Conservation (phyloP, 257 asterid species). For the Nicotiana benthamiana region DNA sequence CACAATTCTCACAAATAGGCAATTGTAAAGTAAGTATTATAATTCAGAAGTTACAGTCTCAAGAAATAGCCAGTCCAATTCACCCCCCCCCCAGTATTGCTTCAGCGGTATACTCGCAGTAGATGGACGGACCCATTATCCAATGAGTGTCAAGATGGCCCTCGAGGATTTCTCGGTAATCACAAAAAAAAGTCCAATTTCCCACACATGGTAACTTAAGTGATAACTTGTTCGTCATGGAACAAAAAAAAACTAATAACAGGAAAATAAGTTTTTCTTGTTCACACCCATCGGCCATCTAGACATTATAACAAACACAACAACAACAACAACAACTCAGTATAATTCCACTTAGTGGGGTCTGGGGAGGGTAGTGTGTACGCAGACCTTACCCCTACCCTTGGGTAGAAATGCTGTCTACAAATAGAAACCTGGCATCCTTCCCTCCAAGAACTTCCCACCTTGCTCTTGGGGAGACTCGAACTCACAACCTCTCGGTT, state of each 20-base stretch:
- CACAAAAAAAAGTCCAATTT: not conserved
- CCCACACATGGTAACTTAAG: not conserved
- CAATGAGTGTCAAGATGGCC: not conserved
- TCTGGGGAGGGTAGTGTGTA: no score
- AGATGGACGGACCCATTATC: not conserved
- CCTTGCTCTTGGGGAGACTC: no score
- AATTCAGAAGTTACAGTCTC: not conserved
- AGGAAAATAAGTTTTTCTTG: not conserved
- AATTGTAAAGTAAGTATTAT: not conserved
- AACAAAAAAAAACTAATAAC: not conserved
- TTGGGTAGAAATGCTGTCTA: no score
- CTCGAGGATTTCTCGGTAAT: not conserved
- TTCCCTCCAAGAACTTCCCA: no score
- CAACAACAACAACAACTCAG: no score
- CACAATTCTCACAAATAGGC: not conserved
- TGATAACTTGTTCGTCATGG: not conserved
- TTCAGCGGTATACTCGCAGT: not conserved
- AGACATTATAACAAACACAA: not conserved
- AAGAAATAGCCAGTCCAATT: not conserved
- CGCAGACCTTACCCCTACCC: no score
- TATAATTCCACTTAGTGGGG: no score
- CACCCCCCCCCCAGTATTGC: no score
- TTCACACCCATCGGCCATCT: not conserved
- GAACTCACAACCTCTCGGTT: no score
- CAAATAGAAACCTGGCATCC: no score